Evolutionary conservation across 2,329 filamentous ascomycete genomes (phyloP), one percentile per base, ranked within the genome.

Genomic region (Monilinia vaccinii-corymbosi): DNA sequence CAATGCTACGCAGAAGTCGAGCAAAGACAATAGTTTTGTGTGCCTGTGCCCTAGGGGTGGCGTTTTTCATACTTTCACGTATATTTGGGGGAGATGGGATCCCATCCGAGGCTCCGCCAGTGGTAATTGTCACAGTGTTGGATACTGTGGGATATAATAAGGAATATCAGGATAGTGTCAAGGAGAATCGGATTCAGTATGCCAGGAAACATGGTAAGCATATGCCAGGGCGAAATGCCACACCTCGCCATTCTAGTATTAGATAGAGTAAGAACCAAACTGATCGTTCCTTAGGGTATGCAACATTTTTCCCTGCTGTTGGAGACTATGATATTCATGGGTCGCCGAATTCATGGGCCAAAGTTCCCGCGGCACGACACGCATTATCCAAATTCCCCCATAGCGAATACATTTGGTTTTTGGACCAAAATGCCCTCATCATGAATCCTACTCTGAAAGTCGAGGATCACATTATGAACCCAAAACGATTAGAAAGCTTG

Each of bases 361-460:
- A 88, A 68, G 82, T 97, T 57, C 89, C 93, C 62, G 89, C 93
- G 9, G 79, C 95, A 71, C 88, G 94, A 62, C 93, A 99, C 73
- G 93, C 93, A 51, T 84, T 97, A 75, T 85, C 90, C 8, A 80
- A 85, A 49, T 86, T 87, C 71, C 90, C 92, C 6, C 82, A 91
- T 67, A 85, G 83, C 63, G 85, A 81, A 52, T 96, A 86, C 72
- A 81, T 97, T 72, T 97, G 93, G 87, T 91, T 87, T 71, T 84
- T 99, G 18, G 89, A 93, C 62, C 83, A 89, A 67, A 85, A 94
- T 69, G 83, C 91, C 10, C 80, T 96, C 66, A 94, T 99, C 71
- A 96, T 96, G 89, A 88, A 94, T 72, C 86, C 89, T 8, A 75
- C 78, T 38, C 75, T 87, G 57, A 81, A 83, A 16, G 75, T 97